These are phyloP conservation scores for Suillus sp. DNA, from an alignment of 768 basidiomycete genomes.

Conservation along the genomic window DNA sequence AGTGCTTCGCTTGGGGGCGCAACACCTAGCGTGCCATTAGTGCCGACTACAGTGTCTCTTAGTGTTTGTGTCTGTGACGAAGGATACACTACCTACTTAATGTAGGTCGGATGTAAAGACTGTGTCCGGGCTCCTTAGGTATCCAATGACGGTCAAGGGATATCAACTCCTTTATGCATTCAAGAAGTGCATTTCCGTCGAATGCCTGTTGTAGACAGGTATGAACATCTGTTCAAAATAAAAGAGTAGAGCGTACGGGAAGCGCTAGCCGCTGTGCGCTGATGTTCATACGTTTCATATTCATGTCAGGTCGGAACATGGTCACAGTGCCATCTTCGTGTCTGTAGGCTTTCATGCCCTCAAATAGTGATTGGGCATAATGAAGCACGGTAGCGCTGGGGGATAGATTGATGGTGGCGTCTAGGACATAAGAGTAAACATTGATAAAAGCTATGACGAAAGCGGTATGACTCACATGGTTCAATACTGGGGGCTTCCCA, in stretches of 20 bases:
- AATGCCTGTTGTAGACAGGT: constrained; percentile 55
- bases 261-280: constrained; percentile 79
- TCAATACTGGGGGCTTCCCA: constrained; percentile 84
- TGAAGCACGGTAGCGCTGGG: constrained; percentile 74
- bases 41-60: constrained; percentile 60
- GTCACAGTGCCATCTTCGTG: constrained; percentile 70
- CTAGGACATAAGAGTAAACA: constrained; percentile 20
- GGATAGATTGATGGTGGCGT: constrained; percentile 24
- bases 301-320: constrained; percentile 94
- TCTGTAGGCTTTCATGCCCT: constrained; percentile 94
- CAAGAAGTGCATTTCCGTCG: constrained; percentile 69
- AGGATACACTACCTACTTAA: constrained; percentile 46
- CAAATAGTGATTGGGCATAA: constrained; percentile 90
- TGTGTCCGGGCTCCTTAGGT: constrained; percentile 84
- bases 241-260: constrained; percentile 51
- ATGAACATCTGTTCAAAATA: constrained; percentile 8
- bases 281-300: constrained; percentile 93
- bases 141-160: constrained; percentile 89
- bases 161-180: constrained; percentile 86
- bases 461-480: constrained; percentile 61
- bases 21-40: constrained; percentile 48
- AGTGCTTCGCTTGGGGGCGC: constrained; percentile 68
- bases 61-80: constrained; percentile 12
- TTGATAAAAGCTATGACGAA: constrained; percentile 14
- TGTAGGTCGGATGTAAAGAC: constrained; percentile 88